Base-by-base conservation (phyloP, 164 flowering plant genomes). In the Cinnamomum chago region DNA sequence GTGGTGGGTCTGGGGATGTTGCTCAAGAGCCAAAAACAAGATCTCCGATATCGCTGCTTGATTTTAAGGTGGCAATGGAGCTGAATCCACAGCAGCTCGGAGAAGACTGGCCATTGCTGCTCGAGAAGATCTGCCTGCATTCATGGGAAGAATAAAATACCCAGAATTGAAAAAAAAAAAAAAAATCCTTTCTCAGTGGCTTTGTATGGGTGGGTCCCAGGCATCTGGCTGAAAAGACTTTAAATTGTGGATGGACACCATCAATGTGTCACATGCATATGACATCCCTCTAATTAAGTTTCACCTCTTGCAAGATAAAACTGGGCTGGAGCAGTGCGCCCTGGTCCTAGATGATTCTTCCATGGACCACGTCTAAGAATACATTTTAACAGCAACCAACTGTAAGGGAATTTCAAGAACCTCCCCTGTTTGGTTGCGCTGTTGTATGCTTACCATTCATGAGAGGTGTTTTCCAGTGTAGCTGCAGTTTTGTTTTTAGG, bases 11-110 rank as follows among this genome's bases (percentile, higher is more conserved):
- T 20, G 6, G 74, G 52, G 97, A 89, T 72, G 78, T 68, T 50
- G 65, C 78, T 70, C 87, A 82, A 65, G 93, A 86, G 67, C 82
- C 76, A 50, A 82, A 80, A 79, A 73, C 73, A 30, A 78, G 27
- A 11, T 64, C 71, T 70, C 84, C 88, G 5, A 82, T 92, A 80
- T 91, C 97, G 65, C 75, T 93, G 83, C 85, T 83, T 58, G 99
- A 95, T 79, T 93, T 95, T 81, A 93, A 85, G 75, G 92, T 88
- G 70, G 96, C 99, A 33, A 90, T 93, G 99, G 97, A 95, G 87
- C 81, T 95, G 76, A 92, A 92, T 69, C 96, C 96, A 2, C 91
- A 84, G 76, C 94, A 92, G 77, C 97, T 95, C 78, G 99, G 99
- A 58, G 97, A 93, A 85, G 96, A 93, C 77, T 93, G 98, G 99